Evolutionary conservation across 31 red algal genomes (phyloP).

Genomic region (Endocladia muricata): DNA sequence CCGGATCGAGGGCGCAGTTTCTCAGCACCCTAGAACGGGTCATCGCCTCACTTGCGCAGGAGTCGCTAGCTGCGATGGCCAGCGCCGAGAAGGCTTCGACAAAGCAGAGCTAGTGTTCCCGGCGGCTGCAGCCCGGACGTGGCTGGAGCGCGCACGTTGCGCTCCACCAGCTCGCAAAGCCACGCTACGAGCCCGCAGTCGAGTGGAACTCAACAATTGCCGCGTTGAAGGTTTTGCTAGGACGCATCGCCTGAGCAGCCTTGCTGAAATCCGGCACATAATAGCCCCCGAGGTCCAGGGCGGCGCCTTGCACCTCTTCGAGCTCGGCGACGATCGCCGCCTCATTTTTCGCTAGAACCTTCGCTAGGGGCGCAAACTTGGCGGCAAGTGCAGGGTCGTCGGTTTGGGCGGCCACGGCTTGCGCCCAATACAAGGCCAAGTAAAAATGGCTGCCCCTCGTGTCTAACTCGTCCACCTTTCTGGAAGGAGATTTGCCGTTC

Average conservation of each 20-base stretch:
- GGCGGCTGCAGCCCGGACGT: too few relatives aligned
- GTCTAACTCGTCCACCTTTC: conserved; percentile 21
- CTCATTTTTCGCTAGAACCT: neutral
- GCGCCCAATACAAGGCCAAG: conserved; percentile 31
- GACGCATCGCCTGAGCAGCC: neutral
- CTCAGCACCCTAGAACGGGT: too few relatives aligned
- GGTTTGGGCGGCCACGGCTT: conserved; percentile 1
- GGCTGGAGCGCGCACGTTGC: too few relatives aligned
- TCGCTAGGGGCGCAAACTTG: conserved; percentile 3
- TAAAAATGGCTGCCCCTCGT: conserved; percentile 13
- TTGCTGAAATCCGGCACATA: neutral
- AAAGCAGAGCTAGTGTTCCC: too few relatives aligned
- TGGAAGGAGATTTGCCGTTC: conserved; percentile 12
- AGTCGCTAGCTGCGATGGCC: too few relatives aligned
- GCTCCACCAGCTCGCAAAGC: too few relatives aligned
- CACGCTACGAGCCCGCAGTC: too few relatives aligned
- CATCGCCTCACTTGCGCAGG: too few relatives aligned
- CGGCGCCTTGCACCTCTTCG: neutral
- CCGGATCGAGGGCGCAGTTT: too few relatives aligned
- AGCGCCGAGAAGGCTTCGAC: too few relatives aligned
- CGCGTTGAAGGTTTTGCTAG: conserved; percentile 1
- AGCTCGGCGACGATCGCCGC: conserved; percentile 15
- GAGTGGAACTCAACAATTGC: neutral
- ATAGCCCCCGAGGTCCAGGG: conserved; percentile 13
- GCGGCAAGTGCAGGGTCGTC: neutral